Conservation (phyloP, 768 basidiomycete species). For the Rossbeevera mucosa region DNA sequence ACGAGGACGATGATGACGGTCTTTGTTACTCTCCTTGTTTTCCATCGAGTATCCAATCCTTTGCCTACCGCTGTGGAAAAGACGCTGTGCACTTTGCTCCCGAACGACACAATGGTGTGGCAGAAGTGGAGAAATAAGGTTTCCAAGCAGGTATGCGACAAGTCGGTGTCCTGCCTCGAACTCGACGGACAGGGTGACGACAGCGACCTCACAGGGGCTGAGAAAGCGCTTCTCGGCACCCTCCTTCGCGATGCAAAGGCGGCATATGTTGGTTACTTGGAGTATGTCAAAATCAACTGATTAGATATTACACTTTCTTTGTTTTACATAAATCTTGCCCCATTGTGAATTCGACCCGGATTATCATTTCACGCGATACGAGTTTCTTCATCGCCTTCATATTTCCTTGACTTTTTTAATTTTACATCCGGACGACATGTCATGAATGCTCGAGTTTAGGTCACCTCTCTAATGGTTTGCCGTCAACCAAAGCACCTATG, state of each 20-base stretch:
- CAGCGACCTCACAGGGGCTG: not conserved
- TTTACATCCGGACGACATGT: not conserved
- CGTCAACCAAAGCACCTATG: not conserved
- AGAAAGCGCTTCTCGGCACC: constrained; percentile 5
- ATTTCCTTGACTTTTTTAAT: not conserved
- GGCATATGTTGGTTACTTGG: constrained; percentile 10
- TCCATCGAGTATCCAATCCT: constrained; percentile 5
- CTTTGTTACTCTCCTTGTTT: constrained; percentile 13
- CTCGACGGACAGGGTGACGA: not conserved
- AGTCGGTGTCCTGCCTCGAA: constrained; percentile 2
- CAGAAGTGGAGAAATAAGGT: constrained; percentile 19
- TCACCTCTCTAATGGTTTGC: not conserved
- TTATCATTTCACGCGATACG: not conserved
- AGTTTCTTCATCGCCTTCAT: not conserved
- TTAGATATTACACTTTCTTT: not conserved
- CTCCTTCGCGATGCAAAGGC: constrained; percentile 18
- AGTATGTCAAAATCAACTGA: not conserved
- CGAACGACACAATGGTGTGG: constrained; percentile 23
- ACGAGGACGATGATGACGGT: constrained; percentile 17
- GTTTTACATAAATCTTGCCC: too few species aligned
- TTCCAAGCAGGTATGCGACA: constrained; percentile 5
- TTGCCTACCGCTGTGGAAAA: constrained; percentile 2
- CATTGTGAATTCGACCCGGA: not conserved
- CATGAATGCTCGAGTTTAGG: not conserved
- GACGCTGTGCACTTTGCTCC: constrained; percentile 8